A percentile compares a stretch with the other conserved stretches of the same genome.
Conservation (phyloP, 257 asterid genomes). For the Vinca minor region DNA sequence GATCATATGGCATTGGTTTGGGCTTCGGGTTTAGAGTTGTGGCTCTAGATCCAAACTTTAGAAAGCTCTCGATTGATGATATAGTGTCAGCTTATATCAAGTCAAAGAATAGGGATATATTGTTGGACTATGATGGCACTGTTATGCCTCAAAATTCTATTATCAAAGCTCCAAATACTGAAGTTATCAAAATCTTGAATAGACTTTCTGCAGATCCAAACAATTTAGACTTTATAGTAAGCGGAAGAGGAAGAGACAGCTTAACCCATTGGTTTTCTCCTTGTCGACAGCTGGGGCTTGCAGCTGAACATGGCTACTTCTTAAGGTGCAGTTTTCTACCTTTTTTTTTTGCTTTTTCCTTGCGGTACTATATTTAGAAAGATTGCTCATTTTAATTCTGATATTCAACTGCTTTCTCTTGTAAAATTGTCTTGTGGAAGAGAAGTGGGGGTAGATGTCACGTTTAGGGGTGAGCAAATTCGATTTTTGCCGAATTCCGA, state of each 20-base stretch:
- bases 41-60: conserved; percentile 69
- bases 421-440: not conserved
- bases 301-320: conserved; percentile 85
- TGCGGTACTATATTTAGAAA: conserved; percentile 8
- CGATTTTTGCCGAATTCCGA: no score
- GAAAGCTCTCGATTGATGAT: conserved; percentile 58
- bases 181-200: conserved; percentile 55
- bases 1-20: conserved; percentile 75
- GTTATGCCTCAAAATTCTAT: conserved; percentile 70
- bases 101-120: conserved; percentile 61
- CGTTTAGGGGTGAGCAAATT: no score
- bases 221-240: conserved; percentile 59
- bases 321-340: conserved; percentile 39
- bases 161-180: conserved; percentile 52
- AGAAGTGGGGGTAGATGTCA: not conserved
- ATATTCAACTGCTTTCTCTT: not conserved
- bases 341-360: not conserved
- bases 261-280: conserved; percentile 64
- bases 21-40: conserved; percentile 83
- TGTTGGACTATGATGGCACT: conserved; percentile 82
- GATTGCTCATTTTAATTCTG: not conserved
- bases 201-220: conserved; percentile 49
- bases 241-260: conserved; percentile 75
- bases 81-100: conserved; percentile 53
- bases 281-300: conserved; percentile 66